These are phyloP conservation scores for Heliamphora pulchella DNA, from an alignment of 179 eudicot genomes.

Conservation along the genomic window DNA sequence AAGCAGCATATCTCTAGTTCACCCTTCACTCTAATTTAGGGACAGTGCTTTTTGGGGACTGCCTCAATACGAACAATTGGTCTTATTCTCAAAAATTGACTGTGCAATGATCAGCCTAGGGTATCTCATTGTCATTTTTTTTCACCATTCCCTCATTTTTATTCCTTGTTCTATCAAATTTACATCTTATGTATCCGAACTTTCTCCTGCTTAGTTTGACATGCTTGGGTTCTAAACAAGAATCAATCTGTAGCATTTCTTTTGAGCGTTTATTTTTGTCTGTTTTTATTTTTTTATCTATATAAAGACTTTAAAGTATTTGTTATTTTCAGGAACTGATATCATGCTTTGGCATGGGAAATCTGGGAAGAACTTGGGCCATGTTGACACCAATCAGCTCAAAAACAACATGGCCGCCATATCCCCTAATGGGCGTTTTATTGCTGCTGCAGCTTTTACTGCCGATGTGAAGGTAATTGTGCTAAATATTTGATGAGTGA, in stretches of 20 bases:
- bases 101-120: background rate
- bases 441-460: conserved; percentile 99
- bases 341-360: conserved; percentile 95
- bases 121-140: background rate
- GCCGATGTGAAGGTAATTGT: conserved; percentile 91
- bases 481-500: conserved; percentile 6
- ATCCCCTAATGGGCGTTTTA: conserved; percentile 93
- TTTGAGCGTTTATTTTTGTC: conserved; percentile 4
- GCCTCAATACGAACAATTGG: too few relatives aligned
- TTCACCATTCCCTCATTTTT: background rate
- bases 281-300: conserved; percentile 3
- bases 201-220: background rate
- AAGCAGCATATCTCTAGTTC: conserved; percentile 3
- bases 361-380: conserved; percentile 70
- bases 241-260: background rate
- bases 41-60: background rate
- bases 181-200: background rate
- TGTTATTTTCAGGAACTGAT: conserved; percentile 64
- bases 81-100: background rate
- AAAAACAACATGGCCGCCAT: conserved; percentile 86
- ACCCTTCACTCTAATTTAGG: background rate
- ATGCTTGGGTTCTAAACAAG: background rate
- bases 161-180: background rate
- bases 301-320: background rate
- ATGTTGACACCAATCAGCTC: conserved; percentile 89